Evolutionary conservation across 2,329 filamentous ascomycete species (phyloP).

Genomic region (Pleurostoma richardsiae): DNA sequence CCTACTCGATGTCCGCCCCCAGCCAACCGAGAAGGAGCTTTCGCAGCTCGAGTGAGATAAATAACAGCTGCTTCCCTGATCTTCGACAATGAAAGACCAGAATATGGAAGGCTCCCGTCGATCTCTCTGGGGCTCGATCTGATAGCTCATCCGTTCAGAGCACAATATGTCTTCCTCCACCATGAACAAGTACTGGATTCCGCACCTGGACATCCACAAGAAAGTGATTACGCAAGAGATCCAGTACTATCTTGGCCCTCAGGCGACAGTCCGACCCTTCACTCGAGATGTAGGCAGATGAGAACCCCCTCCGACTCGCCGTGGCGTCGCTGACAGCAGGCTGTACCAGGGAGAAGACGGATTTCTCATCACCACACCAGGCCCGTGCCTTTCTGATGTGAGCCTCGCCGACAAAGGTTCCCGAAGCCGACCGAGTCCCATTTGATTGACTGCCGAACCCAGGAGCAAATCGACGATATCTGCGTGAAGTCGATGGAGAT

Average conservation of each 20-base stretch:
- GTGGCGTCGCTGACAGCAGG: conserved; percentile 3
- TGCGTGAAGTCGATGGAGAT: conserved; percentile 53
- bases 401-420: conserved; percentile 19
- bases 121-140: background rate
- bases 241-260: conserved; percentile 52
- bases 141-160: background rate
- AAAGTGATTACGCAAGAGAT: conserved; percentile 55
- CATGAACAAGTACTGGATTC: conserved; percentile 59
- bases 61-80: background rate
- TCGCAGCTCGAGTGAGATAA: background rate
- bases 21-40: too few species aligned
- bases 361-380: conserved; percentile 54
- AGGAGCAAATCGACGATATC: conserved; percentile 62
- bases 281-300: conserved; percentile 44
- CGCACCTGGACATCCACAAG: conserved; percentile 54
- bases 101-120: background rate
- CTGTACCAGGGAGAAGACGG: conserved; percentile 51
- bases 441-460: conserved; percentile 13
- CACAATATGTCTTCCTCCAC: conserved; percentile 26
- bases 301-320: background rate
- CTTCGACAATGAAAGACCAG: background rate
- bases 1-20: too few species aligned
- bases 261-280: conserved; percentile 52
- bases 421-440: conserved; percentile 5
- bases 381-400: conserved; percentile 54